Conservation (phyloP, 148 eudicot species). For the Diospyros kaki region DNA sequence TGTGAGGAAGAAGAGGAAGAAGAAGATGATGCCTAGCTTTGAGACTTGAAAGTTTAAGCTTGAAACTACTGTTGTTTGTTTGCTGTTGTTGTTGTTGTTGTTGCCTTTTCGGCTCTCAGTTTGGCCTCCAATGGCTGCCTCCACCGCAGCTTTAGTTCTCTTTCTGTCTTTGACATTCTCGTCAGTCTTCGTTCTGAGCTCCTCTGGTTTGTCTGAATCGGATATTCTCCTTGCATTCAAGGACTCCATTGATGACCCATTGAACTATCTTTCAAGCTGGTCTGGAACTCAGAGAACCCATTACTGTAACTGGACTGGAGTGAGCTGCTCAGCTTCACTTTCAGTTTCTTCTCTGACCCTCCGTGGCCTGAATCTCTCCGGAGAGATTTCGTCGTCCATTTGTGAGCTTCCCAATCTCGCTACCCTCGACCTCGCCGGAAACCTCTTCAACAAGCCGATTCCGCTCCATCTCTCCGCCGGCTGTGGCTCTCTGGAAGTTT, state of each 20-base stretch:
- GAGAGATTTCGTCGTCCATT: slow-evolving; percentile 62
- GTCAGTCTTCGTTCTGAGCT: slow-evolving; percentile 15
- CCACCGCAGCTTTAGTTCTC: slow-evolving; percentile 20
- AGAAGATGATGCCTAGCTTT: too few relatives aligned
- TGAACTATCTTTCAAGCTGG: slow-evolving; percentile 58
- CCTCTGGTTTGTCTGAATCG: slow-evolving; percentile 39
- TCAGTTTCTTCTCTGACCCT: slow-evolving; percentile 51
- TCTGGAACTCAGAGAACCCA: slow-evolving; percentile 45
- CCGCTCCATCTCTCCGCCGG: slow-evolving; percentile 76
- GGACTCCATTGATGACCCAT: slow-evolving; percentile 64
- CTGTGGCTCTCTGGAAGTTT: slow-evolving; percentile 45
- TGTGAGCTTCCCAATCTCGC: slow-evolving; percentile 47
- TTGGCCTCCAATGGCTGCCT: slow-evolving; percentile 58
- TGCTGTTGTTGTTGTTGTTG: too few relatives aligned
- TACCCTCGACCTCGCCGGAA: slow-evolving; percentile 66
- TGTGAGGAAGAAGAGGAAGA: too few relatives aligned
- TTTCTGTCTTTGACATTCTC: slow-evolving; percentile 24
- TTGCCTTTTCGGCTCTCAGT: background rate
- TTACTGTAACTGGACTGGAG: slow-evolving; percentile 75
- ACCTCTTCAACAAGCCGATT: slow-evolving; percentile 67
- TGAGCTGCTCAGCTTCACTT: slow-evolving; percentile 41
- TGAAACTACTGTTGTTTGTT: too few relatives aligned
- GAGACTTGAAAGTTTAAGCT: too few relatives aligned
- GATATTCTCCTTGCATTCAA: slow-evolving; percentile 67
- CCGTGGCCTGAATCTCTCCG: slow-evolving; percentile 72